Evolutionary conservation across 2,329 filamentous ascomycete species (phyloP).

Genomic region (Cladosporium halotolerans): DNA sequence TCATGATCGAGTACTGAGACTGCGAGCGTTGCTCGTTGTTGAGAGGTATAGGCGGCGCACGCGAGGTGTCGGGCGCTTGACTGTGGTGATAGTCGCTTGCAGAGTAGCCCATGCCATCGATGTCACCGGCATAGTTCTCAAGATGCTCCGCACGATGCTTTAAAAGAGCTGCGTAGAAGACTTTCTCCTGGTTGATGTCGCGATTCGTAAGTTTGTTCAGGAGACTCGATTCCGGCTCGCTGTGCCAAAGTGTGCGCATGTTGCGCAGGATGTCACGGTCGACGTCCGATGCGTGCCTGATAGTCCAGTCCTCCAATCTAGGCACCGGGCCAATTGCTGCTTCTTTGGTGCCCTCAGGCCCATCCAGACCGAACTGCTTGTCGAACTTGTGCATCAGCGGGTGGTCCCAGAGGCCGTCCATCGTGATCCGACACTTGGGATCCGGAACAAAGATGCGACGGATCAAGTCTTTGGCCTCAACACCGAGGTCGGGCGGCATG

Average conservation of each 20-base stretch:
- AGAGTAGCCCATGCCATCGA: conserved; percentile 65
- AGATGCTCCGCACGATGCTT: conserved; percentile 78
- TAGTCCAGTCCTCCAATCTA: conserved; percentile 56
- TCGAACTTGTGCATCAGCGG: conserved; percentile 81
- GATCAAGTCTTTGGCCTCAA: conserved; percentile 71
- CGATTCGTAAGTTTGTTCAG: conserved; percentile 56
- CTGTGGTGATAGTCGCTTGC: conserved; percentile 87
- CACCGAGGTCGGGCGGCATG: conserved; percentile 48
- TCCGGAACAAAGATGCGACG: conserved; percentile 70
- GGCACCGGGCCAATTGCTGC: conserved; percentile 47
- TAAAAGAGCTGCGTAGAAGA: conserved; percentile 81
- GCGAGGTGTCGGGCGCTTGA: conserved; percentile 28
- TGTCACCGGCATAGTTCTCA: conserved; percentile 73
- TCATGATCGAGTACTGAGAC: conserved; percentile 52
- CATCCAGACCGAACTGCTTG: conserved; percentile 59
- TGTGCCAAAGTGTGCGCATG: conserved; percentile 86
- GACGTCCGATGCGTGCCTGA: conserved; percentile 59
- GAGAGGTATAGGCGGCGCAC: conserved; percentile 32
- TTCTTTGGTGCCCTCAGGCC: conserved; percentile 46
- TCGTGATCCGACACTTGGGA: conserved; percentile 70
- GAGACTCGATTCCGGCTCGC: conserved; percentile 66
- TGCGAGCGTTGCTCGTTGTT: conserved; percentile 39
- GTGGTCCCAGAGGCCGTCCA: conserved; percentile 79
- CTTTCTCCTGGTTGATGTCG: conserved; percentile 73
- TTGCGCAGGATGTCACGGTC: conserved; percentile 78